phyloP scores from a whole-genome alignment of 306 rosid genomes.

The Morella rubra region DNA sequence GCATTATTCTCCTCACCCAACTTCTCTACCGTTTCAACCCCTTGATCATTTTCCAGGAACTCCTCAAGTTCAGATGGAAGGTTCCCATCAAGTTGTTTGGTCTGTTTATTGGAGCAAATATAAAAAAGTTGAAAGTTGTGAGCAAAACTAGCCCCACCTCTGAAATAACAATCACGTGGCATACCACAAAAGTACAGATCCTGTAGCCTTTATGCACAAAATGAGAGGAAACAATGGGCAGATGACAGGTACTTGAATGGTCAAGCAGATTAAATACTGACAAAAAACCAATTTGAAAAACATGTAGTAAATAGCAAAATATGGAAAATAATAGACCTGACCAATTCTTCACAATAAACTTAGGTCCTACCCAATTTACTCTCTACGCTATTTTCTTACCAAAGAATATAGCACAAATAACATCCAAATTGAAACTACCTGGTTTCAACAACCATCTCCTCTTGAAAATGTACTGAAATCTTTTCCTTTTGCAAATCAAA shows the following conservation, averaged over 20 bases:
- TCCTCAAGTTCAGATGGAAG: background rate
- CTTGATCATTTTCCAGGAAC: background rate
- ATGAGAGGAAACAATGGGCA: background rate
- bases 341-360: background rate
- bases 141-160: background rate
- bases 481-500: background rate
- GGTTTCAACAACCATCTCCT: background rate
- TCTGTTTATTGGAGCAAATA: background rate
- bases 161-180: background rate
- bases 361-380: constrained; percentile 13
- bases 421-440: constrained; percentile 2
- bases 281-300: background rate
- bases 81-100: constrained; percentile 7
- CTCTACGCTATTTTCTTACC: constrained; percentile 23
- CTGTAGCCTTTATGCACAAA: background rate
- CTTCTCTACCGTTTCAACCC: constrained; percentile 3
- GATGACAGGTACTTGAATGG: background rate
- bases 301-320: background rate
- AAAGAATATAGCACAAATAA: constrained; percentile 35
- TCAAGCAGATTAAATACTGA: background rate
- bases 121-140: background rate
- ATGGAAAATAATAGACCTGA: too few species aligned
- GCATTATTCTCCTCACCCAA: constrained; percentile 23
- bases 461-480: background rate
- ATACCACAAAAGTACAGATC: background rate